A percentile compares a stretch with the other conserved stretches of the same genome.
These are phyloP conservation scores for Penicillium brevicompactum DNA, from an alignment of 2,329 filamentous ascomycete species.

Conservation along the genomic window DNA sequence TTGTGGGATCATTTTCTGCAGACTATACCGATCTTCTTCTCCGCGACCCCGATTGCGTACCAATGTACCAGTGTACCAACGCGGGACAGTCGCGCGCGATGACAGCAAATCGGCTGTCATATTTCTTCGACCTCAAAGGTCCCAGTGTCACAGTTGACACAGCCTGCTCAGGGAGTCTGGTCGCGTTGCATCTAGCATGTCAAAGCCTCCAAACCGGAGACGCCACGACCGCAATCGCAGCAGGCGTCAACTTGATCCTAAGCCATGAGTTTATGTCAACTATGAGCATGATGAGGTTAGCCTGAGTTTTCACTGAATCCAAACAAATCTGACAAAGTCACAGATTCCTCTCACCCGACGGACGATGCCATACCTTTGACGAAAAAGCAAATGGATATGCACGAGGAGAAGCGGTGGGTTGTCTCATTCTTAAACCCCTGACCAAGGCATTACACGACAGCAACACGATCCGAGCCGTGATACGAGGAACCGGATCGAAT, in stretches of 20 bases:
- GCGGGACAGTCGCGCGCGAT: constrained; percentile 29
- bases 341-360: constrained; percentile 32
- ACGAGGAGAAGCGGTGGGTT: constrained; percentile 49
- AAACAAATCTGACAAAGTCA: neutral
- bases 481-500: constrained; percentile 45
- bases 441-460: constrained; percentile 44
- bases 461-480: constrained; percentile 48
- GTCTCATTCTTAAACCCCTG: constrained; percentile 47
- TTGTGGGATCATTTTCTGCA: constrained; percentile 29
- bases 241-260: constrained; percentile 28
- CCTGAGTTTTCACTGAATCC: neutral
- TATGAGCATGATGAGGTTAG: constrained; percentile 25
- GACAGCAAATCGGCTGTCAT: constrained; percentile 33
- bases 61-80: constrained; percentile 31
- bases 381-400: constrained; percentile 48
- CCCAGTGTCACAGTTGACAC: constrained; percentile 38
- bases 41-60: constrained; percentile 30
- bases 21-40: constrained; percentile 35
- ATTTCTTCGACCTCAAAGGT: constrained; percentile 38
- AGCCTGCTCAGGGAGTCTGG: constrained; percentile 35
- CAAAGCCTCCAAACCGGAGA: constrained; percentile 28
- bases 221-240: constrained; percentile 25
- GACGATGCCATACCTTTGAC: constrained; percentile 40
- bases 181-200: constrained; percentile 37
- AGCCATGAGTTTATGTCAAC: constrained; percentile 32